Base-by-base conservation (phyloP, 805 yeast species). In the Barnettozyma botsteinii region DNA sequence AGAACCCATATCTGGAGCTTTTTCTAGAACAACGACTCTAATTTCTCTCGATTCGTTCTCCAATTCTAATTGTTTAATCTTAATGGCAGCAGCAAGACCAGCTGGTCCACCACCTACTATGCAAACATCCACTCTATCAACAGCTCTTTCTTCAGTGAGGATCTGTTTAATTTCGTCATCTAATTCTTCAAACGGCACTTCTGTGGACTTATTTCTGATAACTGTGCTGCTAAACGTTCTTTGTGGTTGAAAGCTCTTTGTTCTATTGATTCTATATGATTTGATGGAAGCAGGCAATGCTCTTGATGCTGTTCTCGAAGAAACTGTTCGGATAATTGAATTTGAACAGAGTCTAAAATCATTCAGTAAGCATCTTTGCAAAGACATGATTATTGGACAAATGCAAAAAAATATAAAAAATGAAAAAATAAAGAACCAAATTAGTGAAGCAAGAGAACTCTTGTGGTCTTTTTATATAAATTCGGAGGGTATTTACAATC, bases 61-160 rank as follows among this genome's bases (percentile, higher is more conserved):
- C 39, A 72, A 66, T 55, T 89, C 96, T 26, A 91, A 64, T 59
- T 89, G 96, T 60, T 93, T 93, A 45, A 87, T 67, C 50, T 75
- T 73, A 47, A 93, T 93, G 11, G 98, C 98, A 2, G 98, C 82
- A 1, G 96, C 89, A 37, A 93, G 67, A 4, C 98, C 98, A 2
- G 98, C 94, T 7, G 98, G 98, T 0, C 98, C 98, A 26, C 95
- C 98, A 31, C 98, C 98, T 2, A 93, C 95, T 37, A 93, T 87
- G 54, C 95, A 85, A 18, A 93, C 95, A 60, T 93, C 98, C 12
- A 86, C 96, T 24, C 77, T 75, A 56, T 93, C 98, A 12, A 71
- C 75, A 6, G 85, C 95, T 41, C 98, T 69, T 47, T 81, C 85
- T 46, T 77, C 81, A 1, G 66, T 66, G 13, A 81, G 61, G 4